Base-by-base conservation (phyloP, 2,329 filamentous ascomycete genomes). In the Aspergillus tamarii region DNA sequence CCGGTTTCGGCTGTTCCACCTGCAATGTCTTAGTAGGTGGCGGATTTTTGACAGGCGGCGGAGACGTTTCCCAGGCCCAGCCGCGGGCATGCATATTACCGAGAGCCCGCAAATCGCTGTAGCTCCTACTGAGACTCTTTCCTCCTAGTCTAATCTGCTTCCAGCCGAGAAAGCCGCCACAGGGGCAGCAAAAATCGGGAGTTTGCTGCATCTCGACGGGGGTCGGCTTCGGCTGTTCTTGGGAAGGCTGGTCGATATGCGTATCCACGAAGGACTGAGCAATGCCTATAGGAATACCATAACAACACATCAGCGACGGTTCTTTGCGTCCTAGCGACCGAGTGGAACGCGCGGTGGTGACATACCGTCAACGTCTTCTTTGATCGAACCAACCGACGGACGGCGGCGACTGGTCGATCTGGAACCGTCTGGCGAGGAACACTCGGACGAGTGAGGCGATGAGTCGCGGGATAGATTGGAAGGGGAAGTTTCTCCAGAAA, bases 101-200 rank as follows among this genome's bases (percentile, higher is more conserved):
- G 50, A 80, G 67, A 7, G 72, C 65, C 34, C 78, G 77, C 7
- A 81, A 73, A 66, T 81, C 79, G 43, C 79, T 75, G 69, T 78
- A 82, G 69, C 80, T 82, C 70, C 76, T 77, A 68, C 80, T 82
- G 61, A 79, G 69, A 59, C 76, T 76, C 65, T 77, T 78, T 28
- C 80, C 80, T n/a, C 78, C 75, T 34, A 80, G 69, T 32, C 76
- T 76, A 63, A 81, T 81, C 68, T 80, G 78, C 67, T 82, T 82
- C 80, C 79, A 81, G 45, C 78, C 79, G 50, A 78, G 67, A 61
- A 81, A 81, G 32, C 78, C 78, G 56, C 80, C 80, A 63, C 80
- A 82, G 11, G 79, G 79, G 69, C 80, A 82, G 71, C 79, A 82
- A 62, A 82, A 82, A 53, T 80, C 78, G 23, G 78, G 78, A 21